A percentile compares a stretch with the other conserved stretches of the same genome.
phyloP scores from a whole-genome alignment of 139 green algal genomes.

The Deuterostichococcus epilithicus region DNA sequence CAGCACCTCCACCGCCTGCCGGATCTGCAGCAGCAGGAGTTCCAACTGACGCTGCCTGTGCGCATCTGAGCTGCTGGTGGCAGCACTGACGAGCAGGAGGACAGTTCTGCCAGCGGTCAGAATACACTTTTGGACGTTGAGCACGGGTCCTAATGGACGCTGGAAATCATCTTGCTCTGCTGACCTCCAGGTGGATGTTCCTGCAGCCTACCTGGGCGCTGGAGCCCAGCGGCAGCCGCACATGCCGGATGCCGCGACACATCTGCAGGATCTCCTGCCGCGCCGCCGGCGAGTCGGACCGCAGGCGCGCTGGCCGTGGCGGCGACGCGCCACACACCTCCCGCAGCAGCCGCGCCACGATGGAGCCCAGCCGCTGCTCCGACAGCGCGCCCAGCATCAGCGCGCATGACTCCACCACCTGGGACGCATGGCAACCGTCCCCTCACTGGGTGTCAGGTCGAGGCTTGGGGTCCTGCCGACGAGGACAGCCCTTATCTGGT shows the following conservation, averaged over 20 bases:
- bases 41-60: background rate
- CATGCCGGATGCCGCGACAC: conserved; percentile 33
- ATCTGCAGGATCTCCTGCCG: conserved; percentile 40
- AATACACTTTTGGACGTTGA: no score
- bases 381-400: background rate
- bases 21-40: conserved; percentile 11
- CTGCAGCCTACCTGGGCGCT: conserved; percentile 12
- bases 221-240: conserved; percentile 10
- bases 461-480: no score
- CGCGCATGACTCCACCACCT: background rate
- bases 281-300: conserved; percentile 1
- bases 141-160: no score
- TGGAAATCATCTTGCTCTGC: no score
- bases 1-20: conserved; percentile 18
- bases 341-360: conserved; percentile 14
- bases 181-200: background rate
- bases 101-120: no score
- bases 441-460: no score
- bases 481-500: no score
- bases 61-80: no score
- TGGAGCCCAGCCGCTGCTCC: conserved; percentile 7
- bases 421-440: background rate
- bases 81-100: no score
- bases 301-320: background rate
- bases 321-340: background rate